phyloP scores from a whole-genome alignment of 2,329 filamentous ascomycete species.

The Fusarium buxicola region DNA sequence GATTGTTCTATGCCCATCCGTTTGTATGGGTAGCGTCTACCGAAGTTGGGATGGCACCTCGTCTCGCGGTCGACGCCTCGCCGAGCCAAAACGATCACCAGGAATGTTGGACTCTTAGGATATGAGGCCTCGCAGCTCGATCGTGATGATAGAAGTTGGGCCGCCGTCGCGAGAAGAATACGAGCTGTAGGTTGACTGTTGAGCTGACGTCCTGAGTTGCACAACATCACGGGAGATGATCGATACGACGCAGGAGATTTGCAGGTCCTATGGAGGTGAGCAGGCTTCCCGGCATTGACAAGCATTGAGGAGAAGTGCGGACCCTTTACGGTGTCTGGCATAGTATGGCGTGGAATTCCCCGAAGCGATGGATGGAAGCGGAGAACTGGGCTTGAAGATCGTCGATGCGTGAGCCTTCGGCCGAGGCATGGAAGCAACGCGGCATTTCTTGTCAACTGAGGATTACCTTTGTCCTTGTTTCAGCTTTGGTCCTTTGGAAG shows the following conservation, averaged over 20 bases:
- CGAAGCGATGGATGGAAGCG: conserved; percentile 11
- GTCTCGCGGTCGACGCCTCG: conserved; percentile 16
- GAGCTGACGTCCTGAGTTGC: conserved; percentile 15
- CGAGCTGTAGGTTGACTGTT: conserved; percentile 28
- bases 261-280: conserved; percentile 12
- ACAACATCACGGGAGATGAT: conserved; percentile 33
- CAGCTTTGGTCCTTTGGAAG: not conserved
- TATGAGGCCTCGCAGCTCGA: not conserved
- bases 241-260: conserved; percentile 31
- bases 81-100: not conserved
- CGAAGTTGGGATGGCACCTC: conserved; percentile 33
- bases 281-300: conserved; percentile 3
- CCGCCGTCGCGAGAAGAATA: conserved; percentile 10
- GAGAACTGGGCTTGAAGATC: conserved; percentile 27
- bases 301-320: conserved; percentile 15
- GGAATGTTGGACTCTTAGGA: not conserved
- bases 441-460: conserved; percentile 10
- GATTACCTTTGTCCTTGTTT: conserved; percentile 7
- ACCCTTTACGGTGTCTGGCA: conserved; percentile 28
- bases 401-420: conserved; percentile 15
- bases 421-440: conserved; percentile 23
- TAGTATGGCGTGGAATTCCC: conserved; percentile 12
- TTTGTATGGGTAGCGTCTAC: conserved; percentile 16
- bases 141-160: not conserved
- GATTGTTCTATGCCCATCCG: conserved; percentile 14